Evolutionary conservation across 2,329 filamentous ascomycete species (phyloP).

Genomic region (Lecanicillium sp.): DNA sequence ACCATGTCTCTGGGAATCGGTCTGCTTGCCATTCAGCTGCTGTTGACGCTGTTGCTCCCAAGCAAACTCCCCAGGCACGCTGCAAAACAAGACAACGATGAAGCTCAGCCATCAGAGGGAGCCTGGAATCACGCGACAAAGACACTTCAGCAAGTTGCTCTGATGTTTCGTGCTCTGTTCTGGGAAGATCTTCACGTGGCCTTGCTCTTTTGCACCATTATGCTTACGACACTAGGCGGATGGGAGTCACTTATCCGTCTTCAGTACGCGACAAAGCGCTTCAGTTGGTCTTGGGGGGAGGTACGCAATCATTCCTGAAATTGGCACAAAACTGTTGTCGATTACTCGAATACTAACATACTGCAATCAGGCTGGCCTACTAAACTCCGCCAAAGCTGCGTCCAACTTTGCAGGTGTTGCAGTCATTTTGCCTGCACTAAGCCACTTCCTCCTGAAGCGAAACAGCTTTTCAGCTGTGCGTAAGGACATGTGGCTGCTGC

Average conservation of each 20-base stretch:
- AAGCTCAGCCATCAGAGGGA: not conserved
- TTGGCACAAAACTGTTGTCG: too few relatives aligned
- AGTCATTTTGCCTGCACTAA: not conserved
- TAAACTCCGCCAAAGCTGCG: not conserved
- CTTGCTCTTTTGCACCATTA: not conserved
- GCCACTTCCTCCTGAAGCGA: not conserved
- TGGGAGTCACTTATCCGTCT: not conserved
- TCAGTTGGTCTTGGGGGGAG: not conserved
- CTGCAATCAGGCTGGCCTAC: not conserved
- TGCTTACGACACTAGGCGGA: not conserved
- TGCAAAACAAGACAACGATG: not conserved
- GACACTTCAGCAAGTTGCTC: not conserved
- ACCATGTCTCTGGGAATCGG: not conserved
- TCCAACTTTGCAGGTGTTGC: not conserved
- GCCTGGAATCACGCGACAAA: too few relatives aligned
- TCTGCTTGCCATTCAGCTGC: too few relatives aligned
- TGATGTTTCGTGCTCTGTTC: not conserved
- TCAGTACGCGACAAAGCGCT: not conserved
- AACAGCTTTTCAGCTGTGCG: not conserved
- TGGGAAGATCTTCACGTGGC: not conserved
- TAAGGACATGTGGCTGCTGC: not conserved
- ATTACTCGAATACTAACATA: too few relatives aligned
- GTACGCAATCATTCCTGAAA: too few relatives aligned
- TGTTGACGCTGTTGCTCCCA: not conserved
- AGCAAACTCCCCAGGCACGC: not conserved